Base-by-base conservation (phyloP, 1,284 basidiomycete species). In the Apiotrichum veenhuisii region DNA sequence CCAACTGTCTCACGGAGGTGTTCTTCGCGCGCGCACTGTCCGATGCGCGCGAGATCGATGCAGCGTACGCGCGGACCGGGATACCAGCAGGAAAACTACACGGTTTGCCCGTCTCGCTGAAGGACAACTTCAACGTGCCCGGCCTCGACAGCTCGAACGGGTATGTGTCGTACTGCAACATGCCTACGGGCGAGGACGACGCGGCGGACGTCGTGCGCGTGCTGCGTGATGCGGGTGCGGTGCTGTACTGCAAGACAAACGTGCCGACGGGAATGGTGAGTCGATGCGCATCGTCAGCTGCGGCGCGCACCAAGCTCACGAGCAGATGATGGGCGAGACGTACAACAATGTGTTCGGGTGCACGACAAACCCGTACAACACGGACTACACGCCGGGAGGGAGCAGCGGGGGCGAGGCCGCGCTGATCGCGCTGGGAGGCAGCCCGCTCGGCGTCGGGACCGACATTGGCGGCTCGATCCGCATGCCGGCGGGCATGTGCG, bases 401-500 rank as follows among this genome's bases (percentile, higher is more conserved):
- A 84, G 82, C 0, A 83, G 81, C 5, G 85, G 85, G 12, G 85
- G 85, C 5, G 83, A 85, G 64, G 78, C 80, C 18, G 81, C 82
- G 0, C 72, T 85, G 17, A 68, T 84, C 15, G 80, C 80, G 0
- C 71, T 84, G 46, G 75, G 78, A 80, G 84, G 84, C 4, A 82
- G 82, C 37, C 79, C 81, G 0, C 66, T 87, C 7, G 87, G 87
- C 30, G 81, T 87, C 14, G 86, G 86, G 9, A 83, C 83, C 2
- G 86, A 88, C 65, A 81, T 87, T 27, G 86, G 86, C 50, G 90
- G 89, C 3, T 86, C 85, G 18, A 73, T 88, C 52, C 84, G 69
- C 60, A 85, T 87, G 52, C 89, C 89, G 3, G 76, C 85, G 8
- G 79, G 82, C 0, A 82, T 87, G 62, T 82, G 81, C 63, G 86